Conservation (phyloP, 2,329 filamentous ascomycete species). For the Rhynchosporium secalis region DNA sequence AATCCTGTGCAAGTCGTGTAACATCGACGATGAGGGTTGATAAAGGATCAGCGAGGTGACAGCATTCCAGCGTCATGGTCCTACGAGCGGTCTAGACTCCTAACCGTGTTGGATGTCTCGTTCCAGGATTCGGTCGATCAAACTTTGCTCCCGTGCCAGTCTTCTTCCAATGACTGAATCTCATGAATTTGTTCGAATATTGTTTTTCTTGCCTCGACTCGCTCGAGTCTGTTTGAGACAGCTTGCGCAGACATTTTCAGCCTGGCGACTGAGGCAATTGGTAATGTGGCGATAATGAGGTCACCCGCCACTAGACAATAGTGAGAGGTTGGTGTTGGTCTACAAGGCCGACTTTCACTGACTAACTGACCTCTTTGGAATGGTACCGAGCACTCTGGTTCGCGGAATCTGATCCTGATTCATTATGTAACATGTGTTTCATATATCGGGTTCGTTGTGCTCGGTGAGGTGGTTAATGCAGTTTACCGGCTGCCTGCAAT, state of each 20-base stretch:
- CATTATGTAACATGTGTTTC: too few species aligned
- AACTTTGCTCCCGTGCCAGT: too few species aligned
- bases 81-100: too few species aligned
- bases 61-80: background rate
- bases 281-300: slow-evolving; percentile 21
- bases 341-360: slow-evolving; percentile 9
- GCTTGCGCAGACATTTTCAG: background rate
- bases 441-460: too few species aligned
- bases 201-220: too few species aligned
- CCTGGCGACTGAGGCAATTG: slow-evolving; percentile 14
- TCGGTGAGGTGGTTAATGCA: too few species aligned
- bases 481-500: too few species aligned
- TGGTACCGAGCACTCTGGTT: too few species aligned
- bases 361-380: background rate
- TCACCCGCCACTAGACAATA: slow-evolving; percentile 18
- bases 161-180: too few species aligned
- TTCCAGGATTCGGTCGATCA: background rate
- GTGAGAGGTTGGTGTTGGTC: slow-evolving; percentile 8
- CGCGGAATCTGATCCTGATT: too few species aligned
- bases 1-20: too few species aligned
- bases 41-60: slow-evolving; percentile 2
- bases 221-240: background rate
- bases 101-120: background rate
- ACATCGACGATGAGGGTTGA: background rate
- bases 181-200: too few species aligned